Evolutionary conservation across 768 basidiomycete species (phyloP), one percentile per base, ranked within the genome.

Genomic region (Termitomyces sp.): DNA sequence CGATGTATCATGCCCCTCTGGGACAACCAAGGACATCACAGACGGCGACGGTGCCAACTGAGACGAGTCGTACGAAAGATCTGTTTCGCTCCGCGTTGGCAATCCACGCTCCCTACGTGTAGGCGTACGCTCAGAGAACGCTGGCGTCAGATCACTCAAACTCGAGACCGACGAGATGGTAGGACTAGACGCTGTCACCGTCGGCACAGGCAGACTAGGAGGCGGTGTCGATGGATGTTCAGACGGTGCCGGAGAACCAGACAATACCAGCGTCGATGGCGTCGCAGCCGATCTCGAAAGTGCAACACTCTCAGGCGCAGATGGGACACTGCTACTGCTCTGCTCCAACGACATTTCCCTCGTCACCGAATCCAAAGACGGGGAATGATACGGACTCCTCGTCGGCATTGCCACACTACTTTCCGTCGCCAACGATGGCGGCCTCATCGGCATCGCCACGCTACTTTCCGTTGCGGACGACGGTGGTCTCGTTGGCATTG

Each of bases 11-110:
- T 67, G 74, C 4, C 79, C 82, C 48, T 93, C 90, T 1, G 81
- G 84, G 48, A 91, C 70, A 31, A 77, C 79, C 25, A 82, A 60
- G 4, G 82, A 83, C 29, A 72, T 72, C 4, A 83, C 76, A 25
- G 88, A 87, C 17, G 88, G 89, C 2, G 92, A 91, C 0, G 91
- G 86, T 5, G 76, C 77, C 29, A 94, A 76, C n/a, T 89, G 74
- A 1, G 89, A 89, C 0, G 92, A 92, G 25, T 92, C 91, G 63
- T 88, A 93, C 0, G 91, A 88, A 10, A 78, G 69, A 57, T 90
- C 85, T 0, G 86, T 87, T 66, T 86, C 86, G 62, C 74, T 81
- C 20, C 70, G 74, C 20, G 79, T 77, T 1, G 69, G 69, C 4
- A 74, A 72, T 14, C 69, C 70, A 5, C 74, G 72, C 48, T 72